A percentile compares a stretch with the other conserved stretches of the same genome.
phyloP scores from a whole-genome alignment of 306 rosid species.

The Amphicarpaea edgeworthii region DNA sequence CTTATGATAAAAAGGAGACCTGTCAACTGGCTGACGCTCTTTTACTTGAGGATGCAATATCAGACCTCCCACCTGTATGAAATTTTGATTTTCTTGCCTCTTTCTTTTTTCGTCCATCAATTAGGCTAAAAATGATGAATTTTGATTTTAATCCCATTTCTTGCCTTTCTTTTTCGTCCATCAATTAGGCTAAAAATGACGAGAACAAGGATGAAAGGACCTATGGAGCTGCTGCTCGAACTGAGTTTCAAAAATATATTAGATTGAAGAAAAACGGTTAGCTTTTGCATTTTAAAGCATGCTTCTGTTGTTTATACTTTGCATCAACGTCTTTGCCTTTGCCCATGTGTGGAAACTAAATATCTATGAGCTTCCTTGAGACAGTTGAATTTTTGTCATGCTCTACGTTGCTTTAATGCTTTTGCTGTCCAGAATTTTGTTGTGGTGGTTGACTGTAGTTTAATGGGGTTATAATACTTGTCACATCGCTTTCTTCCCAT shows the following conservation, averaged over 20 bases:
- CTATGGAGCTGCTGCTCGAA: slow-evolving; percentile 46
- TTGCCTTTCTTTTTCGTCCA: background rate
- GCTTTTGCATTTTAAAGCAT: slow-evolving; percentile 34
- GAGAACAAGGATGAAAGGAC: slow-evolving; percentile 48
- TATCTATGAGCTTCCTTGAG: background rate
- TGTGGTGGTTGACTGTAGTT: background rate
- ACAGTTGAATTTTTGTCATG: background rate
- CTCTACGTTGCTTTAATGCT: background rate
- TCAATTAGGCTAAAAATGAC: slow-evolving; percentile 45
- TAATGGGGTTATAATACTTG: background rate
- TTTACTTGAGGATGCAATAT: slow-evolving; percentile 50
- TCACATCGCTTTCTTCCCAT: background rate
- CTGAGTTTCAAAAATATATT: slow-evolving; percentile 56
- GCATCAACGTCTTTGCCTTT: background rate
- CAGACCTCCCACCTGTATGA: slow-evolving; percentile 58
- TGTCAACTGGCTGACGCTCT: slow-evolving; percentile 46
- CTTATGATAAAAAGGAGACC: slow-evolving; percentile 37
- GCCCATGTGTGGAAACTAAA: background rate
- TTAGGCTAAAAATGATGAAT: slow-evolving; percentile 42
- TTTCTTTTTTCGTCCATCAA: background rate
- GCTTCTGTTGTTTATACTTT: slow-evolving; percentile 26
- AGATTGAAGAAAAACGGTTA: slow-evolving; percentile 53
- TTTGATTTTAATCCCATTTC: slow-evolving; percentile 19
- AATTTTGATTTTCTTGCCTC: slow-evolving; percentile 16
- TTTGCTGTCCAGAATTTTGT: background rate